These are phyloP conservation scores for Domatiomyces catenatus DNA, from an alignment of 2,329 filamentous ascomycete species.

Conservation along the genomic window DNA sequence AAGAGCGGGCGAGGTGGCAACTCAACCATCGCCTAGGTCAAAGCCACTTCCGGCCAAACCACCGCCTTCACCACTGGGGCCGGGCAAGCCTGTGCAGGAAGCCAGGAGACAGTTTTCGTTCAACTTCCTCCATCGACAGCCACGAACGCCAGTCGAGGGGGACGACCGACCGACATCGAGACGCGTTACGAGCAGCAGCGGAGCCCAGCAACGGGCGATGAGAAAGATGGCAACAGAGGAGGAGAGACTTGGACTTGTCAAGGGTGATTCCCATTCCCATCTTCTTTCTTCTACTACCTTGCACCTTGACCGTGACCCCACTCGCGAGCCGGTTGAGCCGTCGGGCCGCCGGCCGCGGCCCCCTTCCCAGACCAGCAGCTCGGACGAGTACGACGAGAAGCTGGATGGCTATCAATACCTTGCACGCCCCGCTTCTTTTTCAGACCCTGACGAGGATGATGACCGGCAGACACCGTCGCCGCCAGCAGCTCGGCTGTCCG, in stretches of 20 bases:
- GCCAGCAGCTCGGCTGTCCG: not conserved
- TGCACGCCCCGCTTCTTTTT: conserved; percentile 8
- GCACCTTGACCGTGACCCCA: not conserved
- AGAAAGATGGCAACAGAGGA: conserved; percentile 56
- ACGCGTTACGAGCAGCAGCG: conserved; percentile 7
- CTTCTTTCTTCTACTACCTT: not conserved
- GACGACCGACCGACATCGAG: conserved; percentile 12
- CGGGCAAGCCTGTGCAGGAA: conserved; percentile 10
- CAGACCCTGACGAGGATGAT: conserved; percentile 16
- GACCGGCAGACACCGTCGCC: conserved; percentile 15
- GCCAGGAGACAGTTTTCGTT: conserved; percentile 79
- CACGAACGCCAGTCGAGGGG: conserved; percentile 16
- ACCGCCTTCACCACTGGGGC: conserved; percentile 5
- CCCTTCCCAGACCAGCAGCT: conserved; percentile 7
- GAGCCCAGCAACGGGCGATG: conserved; percentile 14
- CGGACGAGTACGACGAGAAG: conserved; percentile 7
- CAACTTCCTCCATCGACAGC: conserved; percentile 54
- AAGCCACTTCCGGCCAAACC: conserved; percentile 13
- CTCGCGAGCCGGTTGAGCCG: not conserved
- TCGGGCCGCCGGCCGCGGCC: conserved; percentile 3
- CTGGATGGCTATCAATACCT: conserved; percentile 9
- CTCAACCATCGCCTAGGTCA: conserved; percentile 13
- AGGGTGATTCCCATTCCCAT: conserved; percentile 41
- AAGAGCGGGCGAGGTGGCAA: conserved; percentile 4
- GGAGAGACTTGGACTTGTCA: conserved; percentile 68